Base-by-base conservation (phyloP, 192 early-diverging fungal genomes). In the Linnemannia exigua region DNA sequence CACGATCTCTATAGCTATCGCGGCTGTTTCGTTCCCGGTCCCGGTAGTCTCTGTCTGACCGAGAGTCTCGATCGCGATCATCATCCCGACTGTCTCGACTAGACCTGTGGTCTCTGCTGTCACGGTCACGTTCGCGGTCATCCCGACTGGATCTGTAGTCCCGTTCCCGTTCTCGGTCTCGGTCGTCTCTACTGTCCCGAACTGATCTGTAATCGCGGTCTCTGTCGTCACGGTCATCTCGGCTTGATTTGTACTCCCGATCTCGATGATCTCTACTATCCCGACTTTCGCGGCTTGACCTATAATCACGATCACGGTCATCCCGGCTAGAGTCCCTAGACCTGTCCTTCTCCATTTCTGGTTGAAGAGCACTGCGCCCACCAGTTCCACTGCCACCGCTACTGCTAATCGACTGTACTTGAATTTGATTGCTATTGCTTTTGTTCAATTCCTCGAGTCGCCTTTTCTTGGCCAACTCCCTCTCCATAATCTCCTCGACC, bases 401-500 rank as follows among this genome's bases (percentile, higher is more conserved):
- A 20, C 4, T 3, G n/a, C 47, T 35, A 6, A 19, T 70, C 7
- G 54, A 48, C 19, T 46, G 70, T 61, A 52, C 50, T 31, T 36
- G 46, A 41, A 41, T 38, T 35, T 52, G 48, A 19, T 54, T 15
- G 48, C 35, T 47, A 15, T 54, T 25, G 28, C 58, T 77, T 47
- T 73, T 51, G 22, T 68, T 85, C 46, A 78, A 36, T 44, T 68
- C 79, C 44, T 52, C 83, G 25, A 82, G 51, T 5, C 88, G 74
- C 46, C 82, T 86, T 52, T 89, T 89, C 54, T 69, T 78, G 19
- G 77, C 88, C 74, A 73, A 69, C 46, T 94, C 94, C 36, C 89
- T 88, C 35, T 89, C 87, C 46, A 94, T 93, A 50, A 94, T 94
- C 54, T 92, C 87, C 63, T 94, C 93, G 82, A 92, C 89, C 0